Base-by-base conservation (phyloP, 2,329 filamentous ascomycete species). In the Exophiala lecanii-corni region DNA sequence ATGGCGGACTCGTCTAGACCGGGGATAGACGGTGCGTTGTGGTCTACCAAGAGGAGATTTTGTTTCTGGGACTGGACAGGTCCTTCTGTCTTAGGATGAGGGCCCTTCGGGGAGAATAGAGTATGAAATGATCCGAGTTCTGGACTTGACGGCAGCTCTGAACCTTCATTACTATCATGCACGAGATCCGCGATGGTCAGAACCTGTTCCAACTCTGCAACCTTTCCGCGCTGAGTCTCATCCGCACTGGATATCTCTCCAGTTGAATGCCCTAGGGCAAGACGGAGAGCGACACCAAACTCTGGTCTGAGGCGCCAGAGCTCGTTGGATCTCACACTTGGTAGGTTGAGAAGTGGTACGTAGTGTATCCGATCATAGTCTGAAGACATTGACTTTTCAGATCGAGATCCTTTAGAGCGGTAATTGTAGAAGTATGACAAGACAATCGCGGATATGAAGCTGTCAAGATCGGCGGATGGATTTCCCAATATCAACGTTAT, bases 361-460 rank as follows among this genome's bases (percentile, higher is more conserved):
- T 79, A 73, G 5, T 72, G 59, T n/a, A 59, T 55, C 5, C 12
- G n/a, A 12, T 5, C 30, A 4, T 51, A 9, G 16, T 36, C 32
- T 15, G 30, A 7, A 7, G 10, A 17, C 30, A n/a, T 9, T 6
- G 6, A 13, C 30, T n/a, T 6, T 17, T n/a, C 6, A 6, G 6
- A 13, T 13, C 30, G 30, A 7, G 7, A 13, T 7, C 30, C 15
- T 17, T 33, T 6, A 33, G 30, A 13, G 13, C n/a, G 35, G 64
- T 62, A 31, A 63, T 62, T 54, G 67, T 64, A 43, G 36, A 81
- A 68, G 59, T 81, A 82, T 25, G 78, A 73, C 56, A 76, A 81
- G n/a, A 80, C 58, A 25, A 82, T 65, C 5, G 78, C 75, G 43
- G 73, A 75, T 43, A 78, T 73, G 57, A 82, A 75, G 19, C 78